Percentiles rank a stretch among this genome's conserved stretches.
Evolutionary conservation across 2,329 filamentous ascomycete species (phyloP).

Genomic region (Alternaria arborescens): DNA sequence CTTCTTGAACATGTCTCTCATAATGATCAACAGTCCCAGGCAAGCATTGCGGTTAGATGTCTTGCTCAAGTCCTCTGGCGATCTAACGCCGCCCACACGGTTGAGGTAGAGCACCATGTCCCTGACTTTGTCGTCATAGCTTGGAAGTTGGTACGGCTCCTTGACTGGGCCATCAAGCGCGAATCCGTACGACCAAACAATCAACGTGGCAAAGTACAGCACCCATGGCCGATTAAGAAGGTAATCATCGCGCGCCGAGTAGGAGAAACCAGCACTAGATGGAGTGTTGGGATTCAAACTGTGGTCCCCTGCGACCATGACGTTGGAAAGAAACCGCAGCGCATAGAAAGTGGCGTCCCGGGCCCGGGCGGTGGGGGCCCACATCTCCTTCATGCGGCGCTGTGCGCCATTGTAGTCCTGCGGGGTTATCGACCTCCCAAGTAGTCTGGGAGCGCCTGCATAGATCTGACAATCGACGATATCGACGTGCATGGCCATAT

Average conservation of each 20-base stretch:
- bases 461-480: constrained; percentile 98
- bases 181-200: constrained; percentile 95
- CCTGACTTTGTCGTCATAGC: constrained; percentile 70
- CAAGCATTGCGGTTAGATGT: constrained; percentile 83
- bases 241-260: constrained; percentile 86
- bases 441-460: constrained; percentile 82
- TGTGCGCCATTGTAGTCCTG: constrained; percentile 83
- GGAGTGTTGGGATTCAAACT: constrained; percentile 34
- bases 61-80: constrained; percentile 78
- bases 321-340: constrained; percentile 85
- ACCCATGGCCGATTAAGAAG: constrained; percentile 94
- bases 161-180: constrained; percentile 83
- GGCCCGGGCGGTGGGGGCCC: constrained; percentile 88
- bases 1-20: constrained; percentile 81
- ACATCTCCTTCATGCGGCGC: constrained; percentile 83
- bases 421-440: constrained; percentile 83
- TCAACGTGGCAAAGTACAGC: constrained; percentile 87
- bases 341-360: constrained; percentile 94
- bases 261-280: constrained; percentile 57
- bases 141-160: constrained; percentile 61
- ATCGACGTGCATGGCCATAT: constrained; percentile 98
- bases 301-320: constrained; percentile 71
- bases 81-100: constrained; percentile 73
- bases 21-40: constrained; percentile 79
- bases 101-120: constrained; percentile 84